Evolutionary conservation across 768 basidiomycete genomes (phyloP).

Genomic region (Antrodiella citrinella): DNA sequence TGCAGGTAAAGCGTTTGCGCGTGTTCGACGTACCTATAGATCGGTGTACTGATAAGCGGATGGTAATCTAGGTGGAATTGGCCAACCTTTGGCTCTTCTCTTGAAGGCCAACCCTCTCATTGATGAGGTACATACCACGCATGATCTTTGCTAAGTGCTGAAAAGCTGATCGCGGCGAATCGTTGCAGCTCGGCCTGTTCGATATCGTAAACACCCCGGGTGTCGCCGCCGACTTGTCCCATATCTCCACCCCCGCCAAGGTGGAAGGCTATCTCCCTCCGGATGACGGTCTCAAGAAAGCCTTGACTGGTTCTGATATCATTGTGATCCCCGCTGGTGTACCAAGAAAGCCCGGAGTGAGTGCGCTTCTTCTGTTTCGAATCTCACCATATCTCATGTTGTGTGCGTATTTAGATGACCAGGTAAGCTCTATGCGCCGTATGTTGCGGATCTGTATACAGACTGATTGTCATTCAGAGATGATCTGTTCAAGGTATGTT

Average conservation of each 20-base stretch:
- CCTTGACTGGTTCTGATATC: slow-evolving; percentile 77
- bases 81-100: slow-evolving; percentile 90
- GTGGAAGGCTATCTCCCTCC: slow-evolving; percentile 75
- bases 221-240: slow-evolving; percentile 90
- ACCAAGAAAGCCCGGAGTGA: slow-evolving; percentile 87
- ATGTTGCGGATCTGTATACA: too few species aligned
- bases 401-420: slow-evolving; percentile 32
- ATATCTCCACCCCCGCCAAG: slow-evolving; percentile 85
- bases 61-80: slow-evolving; percentile 71
- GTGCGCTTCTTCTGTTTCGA: slow-evolving; percentile 22
- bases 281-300: slow-evolving; percentile 76
- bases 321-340: slow-evolving; percentile 96
- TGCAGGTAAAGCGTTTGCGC: slow-evolving; percentile 48
- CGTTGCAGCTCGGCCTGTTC: slow-evolving; percentile 71
- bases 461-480: slow-evolving; percentile 50
- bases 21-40: neutral
- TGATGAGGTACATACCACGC: slow-evolving; percentile 60
- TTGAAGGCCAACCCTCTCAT: slow-evolving; percentile 81
- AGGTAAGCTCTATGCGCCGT: slow-evolving; percentile 36
- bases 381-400: slow-evolving; percentile 4
- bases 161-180: neutral
- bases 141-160: neutral
- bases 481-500: slow-evolving; percentile 84
- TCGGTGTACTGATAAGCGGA: slow-evolving; percentile 2
- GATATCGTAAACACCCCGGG: slow-evolving; percentile 99